These are phyloP conservation scores for Daldinia eschscholtzii DNA, from an alignment of 2,329 filamentous ascomycete species.

Conservation along the genomic window DNA sequence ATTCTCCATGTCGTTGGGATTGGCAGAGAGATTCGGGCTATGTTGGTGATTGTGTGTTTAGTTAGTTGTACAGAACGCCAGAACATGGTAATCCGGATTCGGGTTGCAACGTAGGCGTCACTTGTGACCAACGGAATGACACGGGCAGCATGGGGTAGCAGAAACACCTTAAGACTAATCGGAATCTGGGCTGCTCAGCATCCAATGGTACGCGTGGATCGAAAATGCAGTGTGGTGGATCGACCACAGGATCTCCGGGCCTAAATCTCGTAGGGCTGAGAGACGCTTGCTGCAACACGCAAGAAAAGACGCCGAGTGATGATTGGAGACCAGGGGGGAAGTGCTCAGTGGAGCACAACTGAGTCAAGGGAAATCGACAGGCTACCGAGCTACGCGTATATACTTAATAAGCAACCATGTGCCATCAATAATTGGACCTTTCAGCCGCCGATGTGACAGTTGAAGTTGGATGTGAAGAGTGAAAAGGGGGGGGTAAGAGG, in stretches of 20 bases:
- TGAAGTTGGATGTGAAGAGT: slow-evolving; percentile 9
- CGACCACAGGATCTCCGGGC: slow-evolving; percentile 41
- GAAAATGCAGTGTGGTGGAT: slow-evolving; percentile 40
- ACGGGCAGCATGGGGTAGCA: slow-evolving; percentile 34
- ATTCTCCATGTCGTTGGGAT: slow-evolving; percentile 24
- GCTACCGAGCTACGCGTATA: slow-evolving; percentile 12
- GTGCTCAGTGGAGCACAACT: slow-evolving; percentile 31
- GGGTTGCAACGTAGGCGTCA: slow-evolving; percentile 28
- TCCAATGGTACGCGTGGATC: slow-evolving; percentile 35
- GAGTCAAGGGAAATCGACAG: slow-evolving; percentile 15
- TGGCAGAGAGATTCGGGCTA: slow-evolving; percentile 31
- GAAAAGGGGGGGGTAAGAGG: background rate
- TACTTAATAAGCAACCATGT: slow-evolving; percentile 36
- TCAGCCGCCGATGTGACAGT: slow-evolving; percentile 40
- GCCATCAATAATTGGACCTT: slow-evolving; percentile 34
- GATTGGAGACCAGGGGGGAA: slow-evolving; percentile 38
- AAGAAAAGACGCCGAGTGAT: slow-evolving; percentile 30
- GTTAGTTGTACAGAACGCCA: slow-evolving; percentile 22
- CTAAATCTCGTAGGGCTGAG: slow-evolving; percentile 46
- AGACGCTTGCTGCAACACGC: slow-evolving; percentile 35
- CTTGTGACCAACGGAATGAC: slow-evolving; percentile 29
- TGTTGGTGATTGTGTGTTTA: slow-evolving; percentile 26
- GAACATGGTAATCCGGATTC: slow-evolving; percentile 27
- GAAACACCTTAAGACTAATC: slow-evolving; percentile 32
- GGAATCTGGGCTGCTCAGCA: slow-evolving; percentile 18